phyloP scores from a whole-genome alignment of 306 rosid species.

The Crotalaria pallida region DNA sequence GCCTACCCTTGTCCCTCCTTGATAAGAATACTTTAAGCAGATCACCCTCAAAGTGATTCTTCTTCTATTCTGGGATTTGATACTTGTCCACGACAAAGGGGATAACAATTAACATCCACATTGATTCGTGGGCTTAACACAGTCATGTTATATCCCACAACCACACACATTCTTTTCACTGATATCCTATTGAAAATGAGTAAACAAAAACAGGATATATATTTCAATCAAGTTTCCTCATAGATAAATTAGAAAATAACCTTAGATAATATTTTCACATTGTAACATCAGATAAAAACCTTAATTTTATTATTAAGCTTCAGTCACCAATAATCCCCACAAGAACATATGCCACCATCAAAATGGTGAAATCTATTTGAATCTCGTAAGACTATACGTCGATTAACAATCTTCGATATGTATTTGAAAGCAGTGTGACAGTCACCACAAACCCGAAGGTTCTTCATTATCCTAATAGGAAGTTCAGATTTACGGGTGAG shows the following conservation, averaged over 20 bases:
- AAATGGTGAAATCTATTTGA: constrained; percentile 88
- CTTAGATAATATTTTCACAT: background rate
- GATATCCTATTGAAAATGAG: too few species aligned
- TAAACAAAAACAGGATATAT: too few species aligned
- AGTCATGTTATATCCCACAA: too few species aligned
- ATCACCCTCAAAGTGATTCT: background rate
- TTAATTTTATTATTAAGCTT: background rate
- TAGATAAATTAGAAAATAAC: constrained; percentile 2
- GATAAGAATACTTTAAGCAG: background rate
- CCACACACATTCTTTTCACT: too few species aligned
- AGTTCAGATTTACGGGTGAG: constrained; percentile 68
- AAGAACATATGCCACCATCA: constrained; percentile 68
- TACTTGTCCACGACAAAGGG: too few species aligned
- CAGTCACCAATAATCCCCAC: constrained; percentile 78
- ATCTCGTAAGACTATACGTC: constrained; percentile 72
- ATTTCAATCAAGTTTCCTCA: constrained; percentile 1
- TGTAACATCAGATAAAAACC: background rate
- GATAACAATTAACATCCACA: too few species aligned
- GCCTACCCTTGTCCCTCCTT: background rate
- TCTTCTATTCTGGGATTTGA: background rate
- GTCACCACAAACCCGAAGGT: constrained; percentile 88
- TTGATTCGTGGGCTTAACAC: too few species aligned
- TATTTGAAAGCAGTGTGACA: constrained; percentile 86
- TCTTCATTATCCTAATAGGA: constrained; percentile 87
- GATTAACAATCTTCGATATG: constrained; percentile 63